Base-by-base conservation (phyloP, 2,329 filamentous ascomycete genomes). In the Monosporascus sp. region DNA sequence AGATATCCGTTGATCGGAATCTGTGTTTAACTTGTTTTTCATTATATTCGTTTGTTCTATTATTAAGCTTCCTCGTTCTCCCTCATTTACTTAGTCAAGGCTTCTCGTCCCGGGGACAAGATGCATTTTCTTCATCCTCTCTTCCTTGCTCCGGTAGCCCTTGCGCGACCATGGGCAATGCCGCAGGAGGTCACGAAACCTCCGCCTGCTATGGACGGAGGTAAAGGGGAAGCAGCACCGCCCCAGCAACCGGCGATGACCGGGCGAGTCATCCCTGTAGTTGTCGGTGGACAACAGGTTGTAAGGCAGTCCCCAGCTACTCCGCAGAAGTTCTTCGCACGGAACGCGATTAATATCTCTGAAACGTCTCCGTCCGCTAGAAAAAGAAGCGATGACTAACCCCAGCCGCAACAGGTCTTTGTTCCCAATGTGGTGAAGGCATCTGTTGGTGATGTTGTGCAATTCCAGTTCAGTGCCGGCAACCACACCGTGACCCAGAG, bases 401-500 rank as follows among this genome's bases (percentile, higher is more conserved):
- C 31, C 11, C 11, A 35, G 11, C 31, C 31, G 11, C 4, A 31
- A 35, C 31, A 35, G 31, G 11, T 66, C 1, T 73, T 72, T 44
- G 65, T 72, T 2, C 72, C 72, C 1, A 74, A 74, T 48, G 51
- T 62, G 3, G 57, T 74, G 14, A 55, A 51, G 22, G 72, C 70
- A 1, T 57, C 63, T 0, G 61, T 67, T 1, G 72, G 72, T 37
- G 72, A 75, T n/a, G 61, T 71, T 9, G 63, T 76, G 1, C 66
- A 72, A 49, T 76, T 75, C 56, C 72, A 75, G 50, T 76, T 76
- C 63, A 72, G 70, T 53, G 68, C 65, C 24, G 69, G 71, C 5
- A 76, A 75, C 50, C 73, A 76, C 51, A 75, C 74, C 0, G 68
- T 75, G 14, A 77, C 75, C 0, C 72, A 77, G 57, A 71, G 68